Evolutionary conservation across 2,329 filamentous ascomycete genomes (phyloP).

Genomic region (Plectosphaerella sp.): DNA sequence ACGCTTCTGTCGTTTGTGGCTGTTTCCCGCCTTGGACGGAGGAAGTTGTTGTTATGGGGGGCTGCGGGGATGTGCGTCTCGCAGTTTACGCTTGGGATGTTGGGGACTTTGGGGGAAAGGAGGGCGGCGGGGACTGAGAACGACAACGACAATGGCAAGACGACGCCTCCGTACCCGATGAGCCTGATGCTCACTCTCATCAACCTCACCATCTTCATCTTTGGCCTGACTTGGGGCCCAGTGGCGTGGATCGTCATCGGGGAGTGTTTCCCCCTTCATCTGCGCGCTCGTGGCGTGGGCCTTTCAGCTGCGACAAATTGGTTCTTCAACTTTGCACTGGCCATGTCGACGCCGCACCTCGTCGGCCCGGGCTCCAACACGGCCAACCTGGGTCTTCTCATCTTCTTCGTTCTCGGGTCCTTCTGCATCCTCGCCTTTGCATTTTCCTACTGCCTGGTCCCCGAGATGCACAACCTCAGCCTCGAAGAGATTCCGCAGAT

Average conservation of each 20-base stretch:
- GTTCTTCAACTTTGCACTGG: constrained; percentile 63
- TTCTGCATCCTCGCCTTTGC: constrained; percentile 50
- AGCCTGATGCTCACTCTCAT: constrained; percentile 67
- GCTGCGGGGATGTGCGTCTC: constrained; percentile 65
- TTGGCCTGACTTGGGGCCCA: constrained; percentile 72
- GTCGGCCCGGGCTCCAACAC: constrained; percentile 47
- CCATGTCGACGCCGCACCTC: constrained; percentile 67
- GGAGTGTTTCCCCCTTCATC: constrained; percentile 72
- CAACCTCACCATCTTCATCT: constrained; percentile 77
- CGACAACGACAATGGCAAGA: constrained; percentile 9
- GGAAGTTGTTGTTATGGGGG: constrained; percentile 64
- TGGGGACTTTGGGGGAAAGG: constrained; percentile 31
- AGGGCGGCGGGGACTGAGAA: constrained; percentile 14
- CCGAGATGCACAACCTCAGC: constrained; percentile 70
- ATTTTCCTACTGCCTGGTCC: constrained; percentile 57
- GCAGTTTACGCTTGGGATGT: constrained; percentile 66
- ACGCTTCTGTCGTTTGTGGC: constrained; percentile 11
- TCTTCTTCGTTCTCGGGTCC: constrained; percentile 59
- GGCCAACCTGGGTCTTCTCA: constrained; percentile 32
- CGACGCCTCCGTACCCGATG: constrained; percentile 18
- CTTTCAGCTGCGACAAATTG: constrained; percentile 71
- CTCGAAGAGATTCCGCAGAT: constrained; percentile 71
- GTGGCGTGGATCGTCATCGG: constrained; percentile 65
- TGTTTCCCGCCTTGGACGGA: constrained; percentile 31
- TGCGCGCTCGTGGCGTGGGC: constrained; percentile 67